Conservation (phyloP, 2,329 filamentous ascomycete genomes). For the Myriosclerotinia scirpicola region DNA sequence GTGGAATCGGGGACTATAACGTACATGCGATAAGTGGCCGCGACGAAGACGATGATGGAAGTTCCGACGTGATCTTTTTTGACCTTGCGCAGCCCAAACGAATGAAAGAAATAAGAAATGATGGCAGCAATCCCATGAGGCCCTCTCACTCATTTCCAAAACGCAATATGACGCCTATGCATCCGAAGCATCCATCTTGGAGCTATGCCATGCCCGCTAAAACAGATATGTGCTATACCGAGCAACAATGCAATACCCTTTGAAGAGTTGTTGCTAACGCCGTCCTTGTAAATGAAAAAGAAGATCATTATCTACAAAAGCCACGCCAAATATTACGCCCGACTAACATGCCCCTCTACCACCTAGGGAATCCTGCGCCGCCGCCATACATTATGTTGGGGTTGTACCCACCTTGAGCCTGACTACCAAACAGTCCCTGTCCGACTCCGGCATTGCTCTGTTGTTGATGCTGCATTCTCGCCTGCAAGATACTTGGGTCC, state of each 20-base stretch:
- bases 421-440: constrained; percentile 86
- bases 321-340: constrained; percentile 34
- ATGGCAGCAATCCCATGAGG: constrained; percentile 35
- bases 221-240: constrained; percentile 43
- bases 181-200: constrained; percentile 42
- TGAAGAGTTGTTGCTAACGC: constrained; percentile 37
- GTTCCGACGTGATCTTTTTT: constrained; percentile 50
- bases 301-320: constrained; percentile 38
- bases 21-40: constrained; percentile 56
- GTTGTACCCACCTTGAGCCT: constrained; percentile 94
- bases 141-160: constrained; percentile 35
- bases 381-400: constrained; percentile 77
- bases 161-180: constrained; percentile 40
- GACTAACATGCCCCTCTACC: constrained; percentile 50
- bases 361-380: constrained; percentile 52
- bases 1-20: constrained; percentile 55
- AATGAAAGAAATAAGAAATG: constrained; percentile 34
- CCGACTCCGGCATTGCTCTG: constrained; percentile 80
- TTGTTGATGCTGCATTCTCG: constrained; percentile 87
- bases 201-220: constrained; percentile 51
- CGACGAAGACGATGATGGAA: constrained; percentile 70
- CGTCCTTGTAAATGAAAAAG: constrained; percentile 38
- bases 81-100: constrained; percentile 33
- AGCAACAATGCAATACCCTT: constrained; percentile 39
- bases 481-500: constrained; percentile 99